Percentiles rank a stretch among this genome's conserved stretches.
phyloP scores from a whole-genome alignment of 805 yeast genomes.

The Pichia gijzeniarum region DNA sequence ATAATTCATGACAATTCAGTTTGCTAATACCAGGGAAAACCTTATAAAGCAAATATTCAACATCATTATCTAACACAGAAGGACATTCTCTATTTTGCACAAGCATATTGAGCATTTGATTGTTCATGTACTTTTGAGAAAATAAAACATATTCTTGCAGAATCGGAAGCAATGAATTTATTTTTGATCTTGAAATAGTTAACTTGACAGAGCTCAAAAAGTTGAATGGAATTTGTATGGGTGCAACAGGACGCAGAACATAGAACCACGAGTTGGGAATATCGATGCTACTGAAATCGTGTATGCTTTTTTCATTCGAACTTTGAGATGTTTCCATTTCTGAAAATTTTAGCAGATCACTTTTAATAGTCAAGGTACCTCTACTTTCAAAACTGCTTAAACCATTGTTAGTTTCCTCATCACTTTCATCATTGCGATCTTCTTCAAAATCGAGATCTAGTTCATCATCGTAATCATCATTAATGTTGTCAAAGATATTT shows the following conservation, averaged over 20 bases:
- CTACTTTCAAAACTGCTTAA: conserved; percentile 21
- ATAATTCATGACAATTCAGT: conserved; percentile 20
- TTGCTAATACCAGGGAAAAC: conserved; percentile 25
- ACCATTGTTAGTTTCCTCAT: conserved; percentile 16
- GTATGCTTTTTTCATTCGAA: not conserved
- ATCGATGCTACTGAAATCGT: conserved; percentile 20
- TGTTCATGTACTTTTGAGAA: conserved; percentile 18
- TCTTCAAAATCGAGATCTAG: conserved; percentile 20
- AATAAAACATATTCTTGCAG: conserved; percentile 26
- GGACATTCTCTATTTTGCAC: conserved; percentile 20
- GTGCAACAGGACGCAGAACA: conserved; percentile 56
- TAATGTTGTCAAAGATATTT: conserved; percentile 20
- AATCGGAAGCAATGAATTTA: conserved; percentile 25
- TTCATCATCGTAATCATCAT: conserved; percentile 7
- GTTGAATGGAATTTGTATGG: conserved; percentile 52
- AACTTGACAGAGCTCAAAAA: conserved; percentile 37
- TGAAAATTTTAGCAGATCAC: conserved; percentile 10
- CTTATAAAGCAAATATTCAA: conserved; percentile 19
- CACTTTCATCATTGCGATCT: conserved; percentile 13
- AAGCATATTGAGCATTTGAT: conserved; percentile 6
- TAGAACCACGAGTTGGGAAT: conserved; percentile 62
- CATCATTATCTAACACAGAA: conserved; percentile 14
- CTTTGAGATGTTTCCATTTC: conserved; percentile 11
- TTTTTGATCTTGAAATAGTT: conserved; percentile 16
- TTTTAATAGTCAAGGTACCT: not conserved